These are phyloP conservation scores for Emmonsia crescens DNA, from an alignment of 2,329 filamentous ascomycete species.

Conservation along the genomic window DNA sequence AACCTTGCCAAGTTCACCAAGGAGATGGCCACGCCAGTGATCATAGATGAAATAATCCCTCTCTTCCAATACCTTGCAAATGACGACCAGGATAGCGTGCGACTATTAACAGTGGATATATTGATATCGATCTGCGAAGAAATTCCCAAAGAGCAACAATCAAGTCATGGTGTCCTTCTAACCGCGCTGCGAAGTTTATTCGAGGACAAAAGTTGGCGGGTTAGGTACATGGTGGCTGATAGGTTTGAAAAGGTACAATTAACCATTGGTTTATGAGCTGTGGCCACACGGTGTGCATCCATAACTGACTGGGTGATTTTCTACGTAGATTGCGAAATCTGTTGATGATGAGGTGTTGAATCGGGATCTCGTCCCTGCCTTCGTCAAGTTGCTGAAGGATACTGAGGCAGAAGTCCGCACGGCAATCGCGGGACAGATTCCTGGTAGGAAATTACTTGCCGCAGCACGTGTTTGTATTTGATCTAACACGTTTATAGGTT, in stretches of 20 bases:
- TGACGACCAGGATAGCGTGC: conserved; percentile 96
- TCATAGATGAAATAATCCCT: conserved; percentile 98
- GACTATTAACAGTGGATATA: conserved; percentile 89
- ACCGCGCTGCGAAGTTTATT: conserved; percentile 86
- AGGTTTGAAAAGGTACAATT: conserved; percentile 78
- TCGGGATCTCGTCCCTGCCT: conserved; percentile 86
- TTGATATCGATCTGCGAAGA: conserved; percentile 94
- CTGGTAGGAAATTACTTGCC: conserved; percentile 41
- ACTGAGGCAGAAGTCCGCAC: conserved; percentile 96
- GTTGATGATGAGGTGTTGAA: conserved; percentile 95
- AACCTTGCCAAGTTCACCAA: conserved; percentile 96
- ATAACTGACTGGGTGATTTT: neutral
- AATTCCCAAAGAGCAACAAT: conserved; percentile 95
- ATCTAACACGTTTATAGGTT: conserved; percentile 46
- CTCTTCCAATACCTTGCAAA: conserved; percentile 93
- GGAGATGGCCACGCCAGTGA: conserved; percentile 81
- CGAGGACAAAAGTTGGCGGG: conserved; percentile 98
- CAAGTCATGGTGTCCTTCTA: conserved; percentile 85
- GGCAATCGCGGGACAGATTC: conserved; percentile 93
- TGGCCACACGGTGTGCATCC: neutral
- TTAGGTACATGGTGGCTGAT: conserved; percentile 98
- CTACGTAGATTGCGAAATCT: conserved; percentile 77
- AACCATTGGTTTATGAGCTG: neutral
- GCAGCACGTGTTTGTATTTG: neutral
- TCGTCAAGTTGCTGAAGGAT: conserved; percentile 95